phyloP scores from a whole-genome alignment of 192 early-diverging fungal genomes.

The Geranomyces variabilis region DNA sequence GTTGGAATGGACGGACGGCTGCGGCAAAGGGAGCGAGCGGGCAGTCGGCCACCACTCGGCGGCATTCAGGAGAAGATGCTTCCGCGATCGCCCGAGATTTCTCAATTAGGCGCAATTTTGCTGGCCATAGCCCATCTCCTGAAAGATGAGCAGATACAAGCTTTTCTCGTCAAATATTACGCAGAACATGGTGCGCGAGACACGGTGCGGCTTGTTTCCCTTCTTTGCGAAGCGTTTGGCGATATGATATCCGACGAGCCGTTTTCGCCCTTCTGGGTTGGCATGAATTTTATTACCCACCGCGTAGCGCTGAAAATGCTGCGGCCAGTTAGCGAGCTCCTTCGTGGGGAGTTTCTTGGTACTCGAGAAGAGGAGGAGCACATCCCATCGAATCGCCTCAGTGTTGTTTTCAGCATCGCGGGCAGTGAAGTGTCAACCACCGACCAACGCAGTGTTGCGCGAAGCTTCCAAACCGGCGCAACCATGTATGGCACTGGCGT shows the following conservation, averaged over 20 bases:
- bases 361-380: slow-evolving; percentile 22
- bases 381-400: neutral
- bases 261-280: slow-evolving; percentile 45
- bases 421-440: slow-evolving; percentile 22
- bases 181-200: slow-evolving; percentile 3
- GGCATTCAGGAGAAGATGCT: slow-evolving; percentile 1
- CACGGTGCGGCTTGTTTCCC: neutral
- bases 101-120: slow-evolving; percentile 40
- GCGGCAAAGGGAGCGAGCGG: slow-evolving; percentile 1
- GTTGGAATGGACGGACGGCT: slow-evolving; percentile 7
- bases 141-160: slow-evolving; percentile 15
- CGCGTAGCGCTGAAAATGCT: slow-evolving; percentile 39
- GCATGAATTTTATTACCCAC: slow-evolving; percentile 43
- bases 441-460: slow-evolving; percentile 18
- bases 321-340: slow-evolving; percentile 36
- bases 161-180: neutral
- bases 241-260: slow-evolving; percentile 41
- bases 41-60: neutral
- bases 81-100: slow-evolving; percentile 23
- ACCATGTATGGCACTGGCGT: slow-evolving; percentile 12
- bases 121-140: slow-evolving; percentile 43
- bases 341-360: slow-evolving; percentile 32
- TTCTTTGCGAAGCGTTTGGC: slow-evolving; percentile 32
- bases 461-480: slow-evolving; percentile 8
- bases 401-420: slow-evolving; percentile 26